Conservation (phyloP, 2,329 filamentous ascomycete genomes). For the Epichloe uncinata region DNA sequence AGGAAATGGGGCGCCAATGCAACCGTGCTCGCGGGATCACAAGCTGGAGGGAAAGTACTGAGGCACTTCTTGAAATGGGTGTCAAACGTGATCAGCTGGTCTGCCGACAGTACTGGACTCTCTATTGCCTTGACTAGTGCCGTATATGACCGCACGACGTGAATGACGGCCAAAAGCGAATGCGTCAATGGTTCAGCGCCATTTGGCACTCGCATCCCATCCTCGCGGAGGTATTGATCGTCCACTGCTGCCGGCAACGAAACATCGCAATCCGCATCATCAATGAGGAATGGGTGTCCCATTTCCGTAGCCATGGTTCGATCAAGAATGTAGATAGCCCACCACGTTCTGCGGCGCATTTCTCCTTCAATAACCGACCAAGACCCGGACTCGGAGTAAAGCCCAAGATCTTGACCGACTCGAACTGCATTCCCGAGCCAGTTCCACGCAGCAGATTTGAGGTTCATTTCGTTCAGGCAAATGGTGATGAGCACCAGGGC, state of each 20-base stretch:
- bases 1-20: slow-evolving; percentile 63
- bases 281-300: slow-evolving; percentile 67
- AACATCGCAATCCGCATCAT: slow-evolving; percentile 81
- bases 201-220: slow-evolving; percentile 38
- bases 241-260: slow-evolving; percentile 66
- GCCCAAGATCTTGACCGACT: slow-evolving; percentile 69
- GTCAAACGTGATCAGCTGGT: slow-evolving; percentile 66
- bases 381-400: slow-evolving; percentile 62
- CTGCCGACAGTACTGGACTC: slow-evolving; percentile 49
- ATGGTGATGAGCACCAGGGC: slow-evolving; percentile 61
- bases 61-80: slow-evolving; percentile 66
- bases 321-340: slow-evolving; percentile 85
- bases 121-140: slow-evolving; percentile 59
- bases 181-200: slow-evolving; percentile 47
- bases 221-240: slow-evolving; percentile 59
- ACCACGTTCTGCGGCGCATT: slow-evolving; percentile 83
- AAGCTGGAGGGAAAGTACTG: slow-evolving; percentile 59
- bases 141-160: slow-evolving; percentile 66
- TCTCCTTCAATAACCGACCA: slow-evolving; percentile 69
- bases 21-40: slow-evolving; percentile 52
- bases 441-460: slow-evolving; percentile 72
- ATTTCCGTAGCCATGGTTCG: slow-evolving; percentile 68
- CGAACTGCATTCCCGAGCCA: slow-evolving; percentile 74
- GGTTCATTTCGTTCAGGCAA: slow-evolving; percentile 74
- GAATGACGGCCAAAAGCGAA: slow-evolving; percentile 65